Percentiles rank a stretch among this genome's conserved stretches.
These are phyloP conservation scores for Rhodosporidiobolus sp. DNA, from an alignment of 768 basidiomycete species.

Conservation along the genomic window DNA sequence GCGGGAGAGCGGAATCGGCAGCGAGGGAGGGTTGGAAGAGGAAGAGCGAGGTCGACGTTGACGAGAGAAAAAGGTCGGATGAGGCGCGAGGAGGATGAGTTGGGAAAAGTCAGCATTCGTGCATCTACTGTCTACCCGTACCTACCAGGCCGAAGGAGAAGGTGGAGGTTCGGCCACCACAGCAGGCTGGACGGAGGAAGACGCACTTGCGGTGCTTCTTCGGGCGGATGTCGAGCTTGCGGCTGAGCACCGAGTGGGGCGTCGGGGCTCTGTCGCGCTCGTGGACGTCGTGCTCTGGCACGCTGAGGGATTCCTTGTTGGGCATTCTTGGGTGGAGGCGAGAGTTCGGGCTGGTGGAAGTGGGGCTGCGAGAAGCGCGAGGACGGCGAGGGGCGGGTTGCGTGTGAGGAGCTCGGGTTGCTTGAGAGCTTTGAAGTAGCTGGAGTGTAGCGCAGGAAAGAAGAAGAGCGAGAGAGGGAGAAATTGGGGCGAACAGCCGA, in stretches of 20 bases:
- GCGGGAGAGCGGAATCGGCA: no score
- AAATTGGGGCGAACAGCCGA: no score
- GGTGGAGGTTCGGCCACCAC: neutral
- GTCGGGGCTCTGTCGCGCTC: neutral
- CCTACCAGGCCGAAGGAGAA: no score
- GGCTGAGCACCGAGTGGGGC: neutral
- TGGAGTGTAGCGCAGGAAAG: no score
- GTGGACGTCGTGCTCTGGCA: neutral
- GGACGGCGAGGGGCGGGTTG: no score
- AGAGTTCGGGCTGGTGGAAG: neutral
- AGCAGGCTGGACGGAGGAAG: neutral
- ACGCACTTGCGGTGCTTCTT: slow-evolving; percentile 17
- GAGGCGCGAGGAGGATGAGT: no score
- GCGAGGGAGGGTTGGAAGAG: neutral
- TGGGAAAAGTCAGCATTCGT: neutral
- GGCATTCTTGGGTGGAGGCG: neutral
- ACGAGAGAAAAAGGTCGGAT: no score
- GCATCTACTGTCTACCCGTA: neutral
- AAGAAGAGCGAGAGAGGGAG: no score
- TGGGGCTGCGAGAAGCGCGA: neutral
- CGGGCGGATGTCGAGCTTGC: slow-evolving; percentile 3
- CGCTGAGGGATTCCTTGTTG: neutral
- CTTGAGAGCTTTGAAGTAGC: no score
- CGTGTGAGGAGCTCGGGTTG: no score
- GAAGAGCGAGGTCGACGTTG: no score